A percentile compares a stretch with the other conserved stretches of the same genome.
Evolutionary conservation across 2,329 filamentous ascomycete genomes (phyloP).

Genomic region (Cadophora gregata): DNA sequence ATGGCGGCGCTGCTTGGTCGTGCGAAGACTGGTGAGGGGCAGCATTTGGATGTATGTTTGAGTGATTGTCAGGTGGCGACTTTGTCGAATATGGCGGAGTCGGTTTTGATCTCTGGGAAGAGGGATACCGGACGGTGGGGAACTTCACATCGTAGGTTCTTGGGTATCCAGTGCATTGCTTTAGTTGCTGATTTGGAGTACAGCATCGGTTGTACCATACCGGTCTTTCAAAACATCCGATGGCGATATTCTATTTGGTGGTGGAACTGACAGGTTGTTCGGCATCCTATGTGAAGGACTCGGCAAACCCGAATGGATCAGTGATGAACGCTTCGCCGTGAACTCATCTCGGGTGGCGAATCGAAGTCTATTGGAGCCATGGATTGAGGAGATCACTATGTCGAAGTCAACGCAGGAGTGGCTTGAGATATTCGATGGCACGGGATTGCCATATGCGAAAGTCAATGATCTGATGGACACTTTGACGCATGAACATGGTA

Average conservation of each 20-base stretch:
- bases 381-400: slow-evolving; percentile 76
- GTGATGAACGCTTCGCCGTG: slow-evolving; percentile 61
- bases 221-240: slow-evolving; percentile 77
- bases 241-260: slow-evolving; percentile 69
- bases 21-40: slow-evolving; percentile 74
- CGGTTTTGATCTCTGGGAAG: slow-evolving; percentile 82
- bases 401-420: slow-evolving; percentile 84
- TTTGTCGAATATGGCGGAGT: slow-evolving; percentile 89
- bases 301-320: slow-evolving; percentile 61
- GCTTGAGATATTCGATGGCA: slow-evolving; percentile 84
- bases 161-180: background rate
- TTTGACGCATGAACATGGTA: slow-evolving; percentile 77
- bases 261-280: slow-evolving; percentile 71
- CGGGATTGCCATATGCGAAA: slow-evolving; percentile 89
- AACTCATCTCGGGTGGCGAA: slow-evolving; percentile 70
- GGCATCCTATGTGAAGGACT: slow-evolving; percentile 65
- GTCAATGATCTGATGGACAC: slow-evolving; percentile 90
- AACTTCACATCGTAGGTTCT: slow-evolving; percentile 79
- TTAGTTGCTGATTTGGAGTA: background rate
- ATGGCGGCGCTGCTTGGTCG: slow-evolving; percentile 85
- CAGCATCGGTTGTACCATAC: slow-evolving; percentile 93
- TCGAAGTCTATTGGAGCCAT: slow-evolving; percentile 72
- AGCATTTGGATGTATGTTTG: slow-evolving; percentile 87
- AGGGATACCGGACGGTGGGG: slow-evolving; percentile 90
- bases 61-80: slow-evolving; percentile 95